Evolutionary conservation across 140 eudicot genomes (phyloP).

Genomic region (Ambrosia hybrid): DNA sequence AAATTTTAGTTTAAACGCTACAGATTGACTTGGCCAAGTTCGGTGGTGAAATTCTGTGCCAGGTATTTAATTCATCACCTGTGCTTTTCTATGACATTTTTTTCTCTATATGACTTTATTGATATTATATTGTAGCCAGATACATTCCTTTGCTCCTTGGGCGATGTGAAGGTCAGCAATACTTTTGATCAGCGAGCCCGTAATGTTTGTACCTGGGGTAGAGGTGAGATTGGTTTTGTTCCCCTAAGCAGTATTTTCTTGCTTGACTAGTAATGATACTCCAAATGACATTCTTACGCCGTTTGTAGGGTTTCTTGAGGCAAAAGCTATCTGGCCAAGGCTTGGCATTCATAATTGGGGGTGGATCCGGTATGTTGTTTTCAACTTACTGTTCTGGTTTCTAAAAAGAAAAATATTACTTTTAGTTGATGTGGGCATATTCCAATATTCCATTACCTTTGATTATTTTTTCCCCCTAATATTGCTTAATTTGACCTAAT

Average conservation of each 20-base stretch:
- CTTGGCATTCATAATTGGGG: conserved; percentile 85
- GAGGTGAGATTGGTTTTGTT: conserved; percentile 56
- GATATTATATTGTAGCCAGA: conserved; percentile 79
- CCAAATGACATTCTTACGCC: conserved; percentile 26
- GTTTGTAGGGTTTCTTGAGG: conserved; percentile 81
- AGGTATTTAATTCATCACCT: conserved; percentile 43
- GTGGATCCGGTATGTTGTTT: conserved; percentile 83
- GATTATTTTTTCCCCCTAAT: not conserved
- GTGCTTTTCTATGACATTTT: not conserved
- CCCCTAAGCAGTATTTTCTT: not conserved
- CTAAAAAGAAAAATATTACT: not conserved
- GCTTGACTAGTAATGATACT: not conserved
- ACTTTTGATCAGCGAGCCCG: conserved; percentile 83
- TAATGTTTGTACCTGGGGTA: conserved; percentile 69
- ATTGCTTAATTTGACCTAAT: not conserved
- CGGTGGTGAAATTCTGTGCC: conserved; percentile 90
- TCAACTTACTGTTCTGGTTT: not conserved
- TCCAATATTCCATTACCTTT: no score
- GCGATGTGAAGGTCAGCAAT: conserved; percentile 88
- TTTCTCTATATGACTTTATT: conserved; percentile 31
- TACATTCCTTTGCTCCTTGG: conserved; percentile 93
- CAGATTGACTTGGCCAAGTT: conserved; percentile 86
- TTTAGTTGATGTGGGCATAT: not conserved
- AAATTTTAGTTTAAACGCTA: conserved; percentile 28
- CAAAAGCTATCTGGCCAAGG: conserved; percentile 97